phyloP scores from a whole-genome alignment of 108 stramenopile genomes.

The Epithemia pelagica region DNA sequence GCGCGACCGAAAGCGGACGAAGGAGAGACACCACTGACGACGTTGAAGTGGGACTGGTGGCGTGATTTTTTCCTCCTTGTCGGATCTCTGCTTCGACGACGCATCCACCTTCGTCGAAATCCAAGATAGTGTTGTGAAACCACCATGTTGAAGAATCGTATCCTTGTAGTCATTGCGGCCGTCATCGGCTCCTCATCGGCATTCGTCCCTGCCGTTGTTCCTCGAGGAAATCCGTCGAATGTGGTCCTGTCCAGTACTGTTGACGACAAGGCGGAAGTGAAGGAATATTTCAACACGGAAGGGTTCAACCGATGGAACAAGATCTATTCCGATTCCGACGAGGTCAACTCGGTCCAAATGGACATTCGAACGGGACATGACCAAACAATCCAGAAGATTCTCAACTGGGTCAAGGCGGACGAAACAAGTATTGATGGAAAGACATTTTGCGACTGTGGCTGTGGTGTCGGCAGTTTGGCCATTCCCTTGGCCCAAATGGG shows the following conservation, averaged over 20 bases:
- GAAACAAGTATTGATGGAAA: constrained; percentile 69
- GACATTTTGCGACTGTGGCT: constrained; percentile 88
- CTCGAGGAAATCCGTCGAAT: background rate
- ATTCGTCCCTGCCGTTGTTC: constrained; percentile 14
- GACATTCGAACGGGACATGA: constrained; percentile 94
- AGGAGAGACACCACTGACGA: background rate
- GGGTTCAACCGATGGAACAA: constrained; percentile 99
- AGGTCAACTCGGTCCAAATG: constrained; percentile 90
- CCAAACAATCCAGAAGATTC: constrained; percentile 94
- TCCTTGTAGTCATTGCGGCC: background rate
- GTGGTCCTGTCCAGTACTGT: constrained; percentile 12
- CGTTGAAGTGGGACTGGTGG: background rate
- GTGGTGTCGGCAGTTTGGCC: constrained; percentile 89
- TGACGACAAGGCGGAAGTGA: constrained; percentile 94
- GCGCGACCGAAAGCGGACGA: background rate
- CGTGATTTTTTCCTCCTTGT: background rate
- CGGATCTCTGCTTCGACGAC: background rate
- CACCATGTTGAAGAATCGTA: background rate
- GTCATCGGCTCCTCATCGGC: constrained; percentile 6
- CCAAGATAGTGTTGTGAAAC: no score
- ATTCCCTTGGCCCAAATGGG: constrained; percentile 92
- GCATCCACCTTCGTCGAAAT: background rate
- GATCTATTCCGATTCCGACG: constrained; percentile 89
- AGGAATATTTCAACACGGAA: constrained; percentile 96
- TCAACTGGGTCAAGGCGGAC: constrained; percentile 86